These are phyloP conservation scores for Mucor lusitanicus DNA, from an alignment of 371 early-diverging fungal genomes.

Conservation along the genomic window DNA sequence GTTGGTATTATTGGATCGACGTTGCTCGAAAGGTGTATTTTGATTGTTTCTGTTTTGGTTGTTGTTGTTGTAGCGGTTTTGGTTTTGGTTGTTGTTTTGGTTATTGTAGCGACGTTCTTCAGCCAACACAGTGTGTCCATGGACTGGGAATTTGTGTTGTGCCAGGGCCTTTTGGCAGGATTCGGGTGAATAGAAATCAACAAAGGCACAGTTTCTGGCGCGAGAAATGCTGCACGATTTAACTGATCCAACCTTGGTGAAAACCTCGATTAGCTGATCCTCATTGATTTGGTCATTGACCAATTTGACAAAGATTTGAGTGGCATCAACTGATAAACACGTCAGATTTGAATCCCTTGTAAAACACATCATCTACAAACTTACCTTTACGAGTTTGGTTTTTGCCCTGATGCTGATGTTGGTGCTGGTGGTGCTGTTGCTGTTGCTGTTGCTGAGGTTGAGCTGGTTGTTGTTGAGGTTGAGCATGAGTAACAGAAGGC, in stretches of 20 bases:
- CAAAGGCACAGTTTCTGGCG: slow-evolving; percentile 32
- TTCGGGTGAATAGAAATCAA: slow-evolving; percentile 39
- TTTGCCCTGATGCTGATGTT: slow-evolving; percentile 17
- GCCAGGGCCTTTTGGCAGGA: slow-evolving; percentile 43
- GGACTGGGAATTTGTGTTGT: slow-evolving; percentile 33
- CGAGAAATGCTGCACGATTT: slow-evolving; percentile 28
- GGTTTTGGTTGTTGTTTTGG: slow-evolving; percentile 5
- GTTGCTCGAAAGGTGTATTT: slow-evolving; percentile 10
- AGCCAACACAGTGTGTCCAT: slow-evolving; percentile 27
- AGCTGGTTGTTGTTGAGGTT: slow-evolving; percentile 9
- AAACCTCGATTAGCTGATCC: slow-evolving; percentile 40
- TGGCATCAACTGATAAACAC: slow-evolving; percentile 11
- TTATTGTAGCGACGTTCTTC: slow-evolving; percentile 44
- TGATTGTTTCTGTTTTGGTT: background rate
- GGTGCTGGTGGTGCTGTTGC: background rate
- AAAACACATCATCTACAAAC: background rate
- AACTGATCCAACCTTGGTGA: slow-evolving; percentile 40
- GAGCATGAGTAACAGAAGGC: background rate
- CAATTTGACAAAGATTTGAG: slow-evolving; percentile 43
- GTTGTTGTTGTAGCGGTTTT: background rate
- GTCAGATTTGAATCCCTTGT: no score
- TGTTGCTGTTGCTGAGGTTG: slow-evolving; percentile 5
- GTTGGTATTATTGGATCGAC: slow-evolving; percentile 6
- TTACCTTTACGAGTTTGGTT: slow-evolving; percentile 22
- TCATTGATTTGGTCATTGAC: slow-evolving; percentile 30